Conservation (phyloP, 306 rosid genomes). For the Carpinus fangiana region DNA sequence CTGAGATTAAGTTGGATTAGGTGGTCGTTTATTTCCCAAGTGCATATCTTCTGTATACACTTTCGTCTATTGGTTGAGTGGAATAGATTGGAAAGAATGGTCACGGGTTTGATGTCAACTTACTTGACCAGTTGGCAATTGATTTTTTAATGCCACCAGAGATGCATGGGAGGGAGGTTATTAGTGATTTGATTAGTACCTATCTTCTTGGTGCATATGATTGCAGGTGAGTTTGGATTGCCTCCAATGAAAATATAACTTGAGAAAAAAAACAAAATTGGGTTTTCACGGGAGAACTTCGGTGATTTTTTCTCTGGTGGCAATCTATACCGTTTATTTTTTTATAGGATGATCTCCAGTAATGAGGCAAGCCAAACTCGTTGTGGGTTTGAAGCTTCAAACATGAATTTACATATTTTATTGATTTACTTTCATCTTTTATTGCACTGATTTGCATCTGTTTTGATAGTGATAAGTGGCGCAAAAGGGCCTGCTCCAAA, state of each 20-base stretch:
- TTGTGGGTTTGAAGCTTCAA: background rate
- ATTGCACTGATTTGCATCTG: slow-evolving; percentile 20
- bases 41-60: background rate
- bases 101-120: slow-evolving; percentile 21
- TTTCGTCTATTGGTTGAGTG: background rate
- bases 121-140: slow-evolving; percentile 11
- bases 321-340: no score
- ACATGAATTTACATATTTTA: slow-evolving; percentile 1
- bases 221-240: no score
- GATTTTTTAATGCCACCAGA: slow-evolving; percentile 15
- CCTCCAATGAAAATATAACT: no score
- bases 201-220: slow-evolving; percentile 11
- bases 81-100: background rate
- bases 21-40: slow-evolving; percentile 13
- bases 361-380: no score
- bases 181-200: slow-evolving; percentile 16
- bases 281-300: no score
- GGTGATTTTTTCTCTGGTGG: no score
- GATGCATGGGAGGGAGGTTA: slow-evolving; percentile 9
- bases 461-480: slow-evolving; percentile 62
- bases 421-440: slow-evolving; percentile 24
- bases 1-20: slow-evolving; percentile 23
- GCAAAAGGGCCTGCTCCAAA: slow-evolving; percentile 78
- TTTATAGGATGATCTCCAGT: no score
- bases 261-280: no score